phyloP scores from a whole-genome alignment of 2,329 filamentous ascomycete genomes.

The Paraphoma sp. region DNA sequence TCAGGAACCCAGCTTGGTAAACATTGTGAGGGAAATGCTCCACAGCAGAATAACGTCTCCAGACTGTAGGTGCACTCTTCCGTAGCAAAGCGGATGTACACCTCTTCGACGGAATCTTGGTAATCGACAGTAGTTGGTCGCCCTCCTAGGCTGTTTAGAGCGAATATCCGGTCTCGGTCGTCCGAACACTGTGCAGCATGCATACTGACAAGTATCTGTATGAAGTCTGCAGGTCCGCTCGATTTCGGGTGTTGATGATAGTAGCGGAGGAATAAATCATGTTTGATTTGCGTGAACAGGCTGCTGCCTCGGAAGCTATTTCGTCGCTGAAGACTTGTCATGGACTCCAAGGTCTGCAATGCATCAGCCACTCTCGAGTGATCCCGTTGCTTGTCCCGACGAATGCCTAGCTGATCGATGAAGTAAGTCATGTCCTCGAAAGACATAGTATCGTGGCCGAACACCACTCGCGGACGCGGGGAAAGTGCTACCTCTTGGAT shows the following conservation, averaged over 20 bases:
- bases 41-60: constrained; percentile 2
- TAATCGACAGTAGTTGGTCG: constrained; percentile 2
- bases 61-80: constrained; percentile 3
- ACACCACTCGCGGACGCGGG: background rate
- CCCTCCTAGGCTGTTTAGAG: background rate
- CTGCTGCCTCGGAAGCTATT: background rate
- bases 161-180: constrained; percentile 3
- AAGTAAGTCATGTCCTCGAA: constrained; percentile 6
- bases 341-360: constrained; percentile 1
- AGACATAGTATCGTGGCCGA: constrained; percentile 1
- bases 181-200: constrained; percentile 1
- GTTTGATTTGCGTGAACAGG: background rate
- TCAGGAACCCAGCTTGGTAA: constrained; percentile 3
- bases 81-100: background rate
- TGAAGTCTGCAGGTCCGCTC: background rate
- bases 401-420: background rate
- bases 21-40: constrained; percentile 1
- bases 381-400: background rate
- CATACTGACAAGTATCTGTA: constrained; percentile 4
- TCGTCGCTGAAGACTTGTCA: constrained; percentile 4
- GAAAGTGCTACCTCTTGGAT: constrained; percentile 5
- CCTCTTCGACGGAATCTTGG: background rate
- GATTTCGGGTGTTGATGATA: constrained; percentile 3
- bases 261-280: constrained; percentile 1
- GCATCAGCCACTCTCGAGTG: background rate